phyloP scores from a whole-genome alignment of 2,329 filamentous ascomycete species.

The Conoideocrella luteorostrata region DNA sequence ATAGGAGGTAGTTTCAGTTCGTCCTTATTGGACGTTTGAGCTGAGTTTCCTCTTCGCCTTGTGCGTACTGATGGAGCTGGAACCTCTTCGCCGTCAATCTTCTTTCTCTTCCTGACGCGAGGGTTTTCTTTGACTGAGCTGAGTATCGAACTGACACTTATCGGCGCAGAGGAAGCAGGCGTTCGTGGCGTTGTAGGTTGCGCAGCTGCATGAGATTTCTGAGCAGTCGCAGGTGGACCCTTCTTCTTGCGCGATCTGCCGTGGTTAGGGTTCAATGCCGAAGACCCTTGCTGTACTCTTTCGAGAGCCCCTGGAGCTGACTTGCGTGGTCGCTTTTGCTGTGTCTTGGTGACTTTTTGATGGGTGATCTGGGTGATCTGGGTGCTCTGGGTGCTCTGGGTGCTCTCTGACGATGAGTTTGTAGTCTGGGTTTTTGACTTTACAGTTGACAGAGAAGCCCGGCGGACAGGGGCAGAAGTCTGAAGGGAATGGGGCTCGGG shows the following conservation, averaged over 20 bases:
- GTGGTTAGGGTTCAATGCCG: slow-evolving; percentile 31
- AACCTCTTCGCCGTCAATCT: slow-evolving; percentile 33
- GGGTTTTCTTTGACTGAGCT: slow-evolving; percentile 44
- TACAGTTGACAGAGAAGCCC: slow-evolving; percentile 13
- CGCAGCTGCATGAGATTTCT: slow-evolving; percentile 7
- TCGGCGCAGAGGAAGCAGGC: not conserved
- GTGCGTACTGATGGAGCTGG: slow-evolving; percentile 11
- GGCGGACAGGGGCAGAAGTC: slow-evolving; percentile 11
- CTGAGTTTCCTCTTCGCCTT: slow-evolving; percentile 8
- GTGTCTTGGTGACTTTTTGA: slow-evolving; percentile 15
- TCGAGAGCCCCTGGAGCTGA: slow-evolving; percentile 32
- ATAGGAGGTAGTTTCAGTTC: slow-evolving; percentile 25
- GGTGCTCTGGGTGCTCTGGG: too few relatives aligned
- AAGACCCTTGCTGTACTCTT: slow-evolving; percentile 21
- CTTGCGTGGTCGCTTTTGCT: slow-evolving; percentile 29
- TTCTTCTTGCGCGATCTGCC: slow-evolving; percentile 21
- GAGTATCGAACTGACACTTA: slow-evolving; percentile 36
- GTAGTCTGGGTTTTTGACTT: not conserved
- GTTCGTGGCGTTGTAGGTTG: slow-evolving; percentile 2
- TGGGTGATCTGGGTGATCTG: not conserved
- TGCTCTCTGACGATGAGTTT: too few relatives aligned
- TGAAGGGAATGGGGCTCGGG: not conserved
- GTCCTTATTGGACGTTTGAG: slow-evolving; percentile 6
- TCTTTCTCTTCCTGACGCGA: slow-evolving; percentile 41
- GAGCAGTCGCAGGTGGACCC: slow-evolving; percentile 1